These are phyloP conservation scores for Dioscorea cayenensis DNA, from an alignment of 116 monocot species.

Conservation along the genomic window DNA sequence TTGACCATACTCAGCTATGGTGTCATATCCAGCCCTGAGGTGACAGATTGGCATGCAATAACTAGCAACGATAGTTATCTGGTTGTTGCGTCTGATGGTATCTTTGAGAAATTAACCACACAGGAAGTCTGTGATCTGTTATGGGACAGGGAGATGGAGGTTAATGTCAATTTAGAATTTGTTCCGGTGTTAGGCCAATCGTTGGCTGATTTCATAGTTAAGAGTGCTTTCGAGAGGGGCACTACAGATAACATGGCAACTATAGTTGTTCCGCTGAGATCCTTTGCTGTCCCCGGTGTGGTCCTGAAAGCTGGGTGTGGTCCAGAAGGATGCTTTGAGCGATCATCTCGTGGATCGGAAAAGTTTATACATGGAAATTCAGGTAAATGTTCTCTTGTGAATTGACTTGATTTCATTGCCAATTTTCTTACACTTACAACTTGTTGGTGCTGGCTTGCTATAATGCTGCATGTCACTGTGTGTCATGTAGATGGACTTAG, in stretches of 20 bases:
- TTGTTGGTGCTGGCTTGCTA: neutral
- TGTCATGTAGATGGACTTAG: no score
- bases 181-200: conserved; percentile 10
- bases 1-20: conserved; percentile 54
- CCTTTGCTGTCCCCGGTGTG: conserved; percentile 11
- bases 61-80: conserved; percentile 61
- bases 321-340: conserved; percentile 16
- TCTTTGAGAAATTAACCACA: conserved; percentile 79
- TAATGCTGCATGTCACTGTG: no score
- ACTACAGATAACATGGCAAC: conserved; percentile 79
- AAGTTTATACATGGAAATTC: conserved; percentile 5
- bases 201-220: conserved; percentile 58
- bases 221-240: conserved; percentile 62
- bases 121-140: conserved; percentile 82
- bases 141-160: conserved; percentile 35
- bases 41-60: conserved; percentile 69
- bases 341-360: conserved; percentile 10
- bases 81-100: conserved; percentile 78
- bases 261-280: conserved; percentile 64
- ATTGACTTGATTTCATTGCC: neutral
- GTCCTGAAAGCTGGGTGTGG: conserved; percentile 15
- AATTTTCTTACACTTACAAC: neutral
- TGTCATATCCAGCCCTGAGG: conserved; percentile 80
- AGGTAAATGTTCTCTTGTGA: neutral
- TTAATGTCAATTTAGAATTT: conserved; percentile 14